Base-by-base conservation (phyloP, 1,284 basidiomycete species). In the Chiua sp. region DNA sequence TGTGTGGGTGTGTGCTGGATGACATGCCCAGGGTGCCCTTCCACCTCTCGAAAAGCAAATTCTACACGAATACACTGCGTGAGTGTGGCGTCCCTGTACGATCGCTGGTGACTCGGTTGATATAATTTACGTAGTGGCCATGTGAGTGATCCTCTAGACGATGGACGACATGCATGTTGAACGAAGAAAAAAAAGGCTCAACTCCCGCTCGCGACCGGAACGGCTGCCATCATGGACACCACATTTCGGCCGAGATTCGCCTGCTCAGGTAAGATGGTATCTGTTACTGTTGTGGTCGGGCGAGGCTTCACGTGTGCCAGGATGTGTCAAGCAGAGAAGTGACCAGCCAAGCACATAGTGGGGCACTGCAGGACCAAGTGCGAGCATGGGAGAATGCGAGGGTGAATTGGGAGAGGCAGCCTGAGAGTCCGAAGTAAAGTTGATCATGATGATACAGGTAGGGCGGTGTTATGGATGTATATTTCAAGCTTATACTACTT, bases 51-150 rank as follows among this genome's bases (percentile, higher is more conserved):
- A 44, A 44, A 44, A 44, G 42, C 6, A 62, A 62, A 35, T 23
- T 62, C 13, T 62, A 54, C 37, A 53, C 60, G 26, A 55, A 63
- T 30, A 53, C 53, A 8, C 30, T 62, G 16, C 60, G 60, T 62
- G 46, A 57, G 59, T 20, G 37, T 53, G n/a, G 15, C 26, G 6
- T n/a, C 16, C 37, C 18, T n/a, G 20, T 13, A 23, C n/a, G 6
- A 22, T 20, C 33, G 22, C 39, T 46, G 52, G 47, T 18, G 37
- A 10, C 30, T 13, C 28, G 51, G 48, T 35, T 57, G 50, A 44
- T n/a, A 57, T 50, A 10, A 13, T 2, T 22, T 49, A 22, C 42
- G 28, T 33, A 60, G 59, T 61, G 30, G 54, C 47, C 32, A 62
- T 53, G 59, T 60, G 33, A 46, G 60, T 61, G 33, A 15, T 23